A percentile compares a stretch with the other conserved stretches of the same genome.
Evolutionary conservation across 495 filamentous ascomycete genomes (phyloP).

Genomic region (Neurospora sp.): DNA sequence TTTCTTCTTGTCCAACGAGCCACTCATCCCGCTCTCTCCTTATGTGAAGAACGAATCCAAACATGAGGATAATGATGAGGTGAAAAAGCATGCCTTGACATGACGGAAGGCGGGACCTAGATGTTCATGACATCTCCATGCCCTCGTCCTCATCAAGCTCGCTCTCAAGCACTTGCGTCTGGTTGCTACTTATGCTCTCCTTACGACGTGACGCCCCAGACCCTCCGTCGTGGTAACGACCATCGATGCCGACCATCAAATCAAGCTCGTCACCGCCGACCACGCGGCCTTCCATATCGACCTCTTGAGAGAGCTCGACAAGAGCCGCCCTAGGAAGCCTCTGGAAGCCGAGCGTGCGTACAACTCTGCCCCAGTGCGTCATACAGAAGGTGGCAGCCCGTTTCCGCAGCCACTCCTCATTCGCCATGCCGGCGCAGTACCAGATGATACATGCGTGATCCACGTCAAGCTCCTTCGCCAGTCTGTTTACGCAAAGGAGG

Average conservation of each 20-base stretch:
- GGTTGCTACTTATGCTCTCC: conserved; percentile 47
- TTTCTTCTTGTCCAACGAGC: neutral
- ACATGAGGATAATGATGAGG: neutral
- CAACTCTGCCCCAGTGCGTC: conserved; percentile 88
- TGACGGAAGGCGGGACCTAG: neutral
- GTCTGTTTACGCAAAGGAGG: conserved; percentile 75
- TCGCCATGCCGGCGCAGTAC: conserved; percentile 82
- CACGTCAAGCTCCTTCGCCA: conserved; percentile 82
- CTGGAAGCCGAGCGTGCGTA: conserved; percentile 78
- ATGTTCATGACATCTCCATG: conserved; percentile 35
- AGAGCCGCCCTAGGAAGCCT: conserved; percentile 64
- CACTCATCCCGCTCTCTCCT: neutral
- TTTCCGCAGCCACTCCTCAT: conserved; percentile 84
- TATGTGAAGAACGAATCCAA: neutral
- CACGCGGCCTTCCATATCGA: conserved; percentile 82
- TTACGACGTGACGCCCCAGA: conserved; percentile 42
- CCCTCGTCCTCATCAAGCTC: conserved; percentile 64
- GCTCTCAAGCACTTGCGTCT: conserved; percentile 46
- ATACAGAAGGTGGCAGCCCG: conserved; percentile 83
- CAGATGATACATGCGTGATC: conserved; percentile 92
- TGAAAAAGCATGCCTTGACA: neutral
- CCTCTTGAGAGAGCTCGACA: conserved; percentile 84
- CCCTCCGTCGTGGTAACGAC: conserved; percentile 41
- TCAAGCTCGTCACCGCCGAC: conserved; percentile 78
- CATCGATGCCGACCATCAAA: conserved; percentile 53